A percentile compares a stretch with the other conserved stretches of the same genome.
Conservation (phyloP, 31 red algal species). For the Bonnemaisonia californica region DNA sequence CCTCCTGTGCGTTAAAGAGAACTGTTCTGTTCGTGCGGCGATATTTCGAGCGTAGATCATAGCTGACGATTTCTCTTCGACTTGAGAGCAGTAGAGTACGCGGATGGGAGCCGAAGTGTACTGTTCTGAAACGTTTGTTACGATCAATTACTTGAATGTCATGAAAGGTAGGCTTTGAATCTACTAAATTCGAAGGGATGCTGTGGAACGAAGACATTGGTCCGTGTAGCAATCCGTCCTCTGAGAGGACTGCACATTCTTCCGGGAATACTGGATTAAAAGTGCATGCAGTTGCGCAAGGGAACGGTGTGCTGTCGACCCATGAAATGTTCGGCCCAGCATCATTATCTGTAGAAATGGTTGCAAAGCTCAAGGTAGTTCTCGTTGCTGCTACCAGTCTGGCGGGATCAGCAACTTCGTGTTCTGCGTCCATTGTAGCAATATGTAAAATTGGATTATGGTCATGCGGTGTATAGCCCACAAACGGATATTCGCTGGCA, state of each 20-base stretch:
- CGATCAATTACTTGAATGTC: conserved; percentile 28
- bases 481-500: not conserved
- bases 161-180: not conserved
- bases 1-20: conserved; percentile 3
- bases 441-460: not conserved
- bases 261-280: not conserved
- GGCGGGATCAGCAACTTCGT: not conserved
- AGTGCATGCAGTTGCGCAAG: not conserved
- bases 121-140: not conserved
- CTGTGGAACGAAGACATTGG: not conserved
- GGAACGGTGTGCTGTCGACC: not conserved
- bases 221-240: not conserved
- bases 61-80: not conserved
- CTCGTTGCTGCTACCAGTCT: not conserved
- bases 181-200: not conserved
- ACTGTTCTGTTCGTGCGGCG: not conserved
- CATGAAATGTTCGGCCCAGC: not conserved
- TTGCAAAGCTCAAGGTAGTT: not conserved
- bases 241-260: not conserved
- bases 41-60: conserved; percentile 10
- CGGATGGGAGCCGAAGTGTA: conserved; percentile 43
- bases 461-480: not conserved
- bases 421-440: not conserved
- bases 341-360: not conserved
- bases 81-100: conserved; percentile 44